Evolutionary conservation across 768 basidiomycete genomes (phyloP), one percentile per base, ranked within the genome.

Genomic region (Pleurotus tuoliensis): DNA sequence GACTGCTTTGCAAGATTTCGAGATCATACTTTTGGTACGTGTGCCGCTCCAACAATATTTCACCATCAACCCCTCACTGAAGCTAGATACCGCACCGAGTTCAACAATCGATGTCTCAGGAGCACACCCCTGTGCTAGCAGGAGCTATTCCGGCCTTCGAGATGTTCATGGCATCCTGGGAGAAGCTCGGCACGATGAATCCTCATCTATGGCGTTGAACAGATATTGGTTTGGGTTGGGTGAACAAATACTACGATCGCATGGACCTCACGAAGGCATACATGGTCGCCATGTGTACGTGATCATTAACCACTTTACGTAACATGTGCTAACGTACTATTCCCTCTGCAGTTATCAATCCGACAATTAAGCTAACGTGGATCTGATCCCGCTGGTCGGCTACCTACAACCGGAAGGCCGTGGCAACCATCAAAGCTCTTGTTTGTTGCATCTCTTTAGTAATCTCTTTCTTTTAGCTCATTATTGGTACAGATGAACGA

Each of bases 61-160:
- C 52, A 15, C 41, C 15, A 27, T 15, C 27, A 27, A 34, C 40
- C 20, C 18, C 16, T 37, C 12, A 56, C 22, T 49, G 16, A n/a
- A 6, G 47, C 18, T 43, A 50, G 39, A 27, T 56, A 53, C 62
- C 57, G 40, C 63, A 64, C 50, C 41, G 24, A 22, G 57, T 60
- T 12, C 63, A 63, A 56, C 59, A 62, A 11, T 40, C 55, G 6
- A 61, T 64, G 60, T 58, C 61, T 30, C 18, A 47, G 3, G 59
- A 66, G 50, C 61, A 55, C 20, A 64, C 54, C 16, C 64, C 63
- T 15, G 46, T 65, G 22, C 58, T 65, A 12, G 51, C 64, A 8
- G 56, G 59, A 46, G 63, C 58, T 22, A 62, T 65, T 43, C 64
- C 63, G 12, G 54, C 61, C 6, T 62, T 66, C 34, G 63, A 66